Evolutionary conservation across 2,329 filamentous ascomycete species (phyloP), one percentile per base, ranked within the genome.

Genomic region (Penicillium sp.): DNA sequence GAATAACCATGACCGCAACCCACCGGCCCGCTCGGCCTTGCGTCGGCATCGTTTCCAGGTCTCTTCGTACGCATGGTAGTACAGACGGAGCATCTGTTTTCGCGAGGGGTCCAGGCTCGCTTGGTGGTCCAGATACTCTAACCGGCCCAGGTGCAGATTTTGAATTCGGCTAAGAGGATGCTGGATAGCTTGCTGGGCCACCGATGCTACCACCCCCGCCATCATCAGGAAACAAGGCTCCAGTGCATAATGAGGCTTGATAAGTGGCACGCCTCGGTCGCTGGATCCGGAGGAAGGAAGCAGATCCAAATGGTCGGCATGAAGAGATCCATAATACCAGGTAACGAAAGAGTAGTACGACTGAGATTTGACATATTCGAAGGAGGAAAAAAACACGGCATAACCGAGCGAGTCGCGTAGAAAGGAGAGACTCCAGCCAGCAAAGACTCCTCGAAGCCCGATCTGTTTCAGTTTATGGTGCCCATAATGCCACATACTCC

Each of bases 351-450:
- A 77, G 69, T 87, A 87, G 68, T 87, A 88, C 19, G 76, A 79
- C 65, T 88, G 86, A 35, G 81, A 80, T 65, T 88, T 88, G 65
- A 87, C 74, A 31, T 81, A 86, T 68, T 88, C 86, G 60, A 88
- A 88, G 1, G 80, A 80, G 46, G 79, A 78, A 69, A 88, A 88
- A 74, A 88, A 88, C 16, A 84, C 71, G 2, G 82, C 86, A 48
- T 82, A 83, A 10, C 86, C 86, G 35, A 87, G 76, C 1, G 82
- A 79, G 65, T 88, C 86, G 59, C 86, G 85, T 29, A 85, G 37
- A 43, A 88, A 79, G 0, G 81, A 83, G 4, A 88, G 71, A 3
- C 80, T 76, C 78, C 80, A 87, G n/a, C 86, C 86, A 3, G 85
- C 85, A 64, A 87, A 87, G 21, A 88, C 79, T 22, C 86, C 85